A percentile compares a stretch with the other conserved stretches of the same genome.
Conservation (phyloP, 345 rosid species). For the Psidium friedrichsthalianum region DNA sequence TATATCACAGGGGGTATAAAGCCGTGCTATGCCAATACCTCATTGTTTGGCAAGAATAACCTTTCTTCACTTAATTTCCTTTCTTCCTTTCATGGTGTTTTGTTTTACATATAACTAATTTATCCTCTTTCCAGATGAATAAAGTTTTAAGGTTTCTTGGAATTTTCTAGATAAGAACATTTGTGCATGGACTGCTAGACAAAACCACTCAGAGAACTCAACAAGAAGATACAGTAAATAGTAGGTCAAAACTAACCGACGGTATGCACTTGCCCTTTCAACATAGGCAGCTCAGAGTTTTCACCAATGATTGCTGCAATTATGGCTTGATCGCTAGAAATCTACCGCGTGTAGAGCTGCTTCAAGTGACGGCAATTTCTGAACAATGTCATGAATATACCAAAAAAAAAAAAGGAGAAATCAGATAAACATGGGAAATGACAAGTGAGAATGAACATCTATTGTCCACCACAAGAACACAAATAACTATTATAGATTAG, state of each 20-base stretch:
- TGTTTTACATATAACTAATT: not conserved
- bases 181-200: not conserved
- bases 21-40: not conserved
- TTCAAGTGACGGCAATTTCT: constrained; percentile 59
- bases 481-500: not conserved
- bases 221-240: not conserved
- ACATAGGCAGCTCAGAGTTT: constrained; percentile 37
- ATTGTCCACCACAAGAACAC: not conserved
- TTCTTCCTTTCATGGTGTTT: not conserved
- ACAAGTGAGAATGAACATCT: not conserved
- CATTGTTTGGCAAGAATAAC: not conserved
- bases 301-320: constrained; percentile 44
- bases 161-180: not conserved
- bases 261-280: constrained; percentile 57
- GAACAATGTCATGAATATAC: not conserved
- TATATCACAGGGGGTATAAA: not conserved
- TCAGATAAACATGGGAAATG: not conserved
- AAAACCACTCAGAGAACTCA: not conserved
- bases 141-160: not conserved
- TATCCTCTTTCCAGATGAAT: not conserved
- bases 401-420: not conserved
- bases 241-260: constrained; percentile 27
- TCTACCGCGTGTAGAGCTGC: constrained; percentile 31
- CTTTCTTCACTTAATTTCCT: not conserved
- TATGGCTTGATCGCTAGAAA: constrained; percentile 37